Percentiles rank a stretch among this genome's conserved stretches.
Evolutionary conservation across 306 rosid species (phyloP).

Genomic region (Prunus padus): DNA sequence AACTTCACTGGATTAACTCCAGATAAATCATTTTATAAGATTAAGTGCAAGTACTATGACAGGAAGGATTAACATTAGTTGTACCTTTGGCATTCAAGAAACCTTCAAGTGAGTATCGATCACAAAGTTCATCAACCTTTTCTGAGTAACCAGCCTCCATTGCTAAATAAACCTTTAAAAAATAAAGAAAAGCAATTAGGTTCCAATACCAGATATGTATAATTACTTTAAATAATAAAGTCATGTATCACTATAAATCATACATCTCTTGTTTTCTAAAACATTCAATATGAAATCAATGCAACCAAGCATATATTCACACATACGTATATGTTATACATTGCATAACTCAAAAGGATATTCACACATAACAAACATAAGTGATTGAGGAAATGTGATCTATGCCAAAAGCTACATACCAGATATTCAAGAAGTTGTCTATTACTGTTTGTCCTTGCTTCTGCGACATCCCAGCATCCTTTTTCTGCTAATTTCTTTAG

Average conservation of each 20-base stretch:
- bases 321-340: background rate
- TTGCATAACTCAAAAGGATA: background rate
- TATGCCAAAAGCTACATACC: constrained; percentile 50
- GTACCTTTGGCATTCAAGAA: constrained; percentile 64
- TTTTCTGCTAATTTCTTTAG: constrained; percentile 85
- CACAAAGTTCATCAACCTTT: constrained; percentile 84
- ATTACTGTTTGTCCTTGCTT: constrained; percentile 63
- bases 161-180: constrained; percentile 84
- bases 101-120: constrained; percentile 69
- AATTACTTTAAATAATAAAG: background rate
- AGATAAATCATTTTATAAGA: background rate
- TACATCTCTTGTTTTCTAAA: background rate
- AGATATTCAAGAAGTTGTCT: constrained; percentile 84
- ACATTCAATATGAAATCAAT: background rate
- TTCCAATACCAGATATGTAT: background rate
- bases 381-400: background rate
- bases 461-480: constrained; percentile 99
- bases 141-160: constrained; percentile 96
- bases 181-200: background rate
- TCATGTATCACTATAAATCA: background rate
- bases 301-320: background rate
- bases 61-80: background rate
- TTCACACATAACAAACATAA: too few species aligned
- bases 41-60: background rate
- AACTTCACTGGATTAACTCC: background rate